Evolutionary conservation across 2,329 filamentous ascomycete species (phyloP), one percentile per base, ranked within the genome.

Genomic region (Cryoendolithus antarcticus): DNA sequence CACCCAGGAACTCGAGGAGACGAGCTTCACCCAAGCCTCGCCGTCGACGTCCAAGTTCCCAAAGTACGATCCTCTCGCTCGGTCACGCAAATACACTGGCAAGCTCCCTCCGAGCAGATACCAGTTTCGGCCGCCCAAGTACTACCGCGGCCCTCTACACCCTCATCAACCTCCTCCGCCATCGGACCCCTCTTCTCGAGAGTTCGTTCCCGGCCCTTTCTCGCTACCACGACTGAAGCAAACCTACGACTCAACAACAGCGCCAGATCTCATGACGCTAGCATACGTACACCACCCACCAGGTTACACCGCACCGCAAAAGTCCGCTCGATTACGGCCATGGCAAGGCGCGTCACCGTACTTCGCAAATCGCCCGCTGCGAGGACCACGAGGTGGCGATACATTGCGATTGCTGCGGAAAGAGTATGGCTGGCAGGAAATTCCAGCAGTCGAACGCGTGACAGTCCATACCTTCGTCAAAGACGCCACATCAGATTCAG

Each of bases 261-360:
- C 86, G 32, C 71, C 84, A 24, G 91, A 98, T 62, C 73, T 95
- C 52, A 77, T 96, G 67, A 82, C 86, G 34, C 72, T 98, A 55
- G 77, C 82, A 51, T 98, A 98, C 67, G 74, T 76, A 40, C 91
- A 98, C 67, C 75, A 69, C 38, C 83, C 86, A 1, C 88, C 88
- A 0, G 88, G 86, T 43, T 82, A 80, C 66, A 57, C 70, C 59
- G 60, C 69, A 8, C 64, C 71, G 11, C 49, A 69, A 38, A 71
- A 71, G 55, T 63, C 67, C 2, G 75, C 85, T 44, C 77, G 84
- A 46, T 67, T 96, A 51, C 77, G 91, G 41, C 66, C 74, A 52
- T 98, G 91, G 91, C 82, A 89, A 44, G 88, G 81, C 52, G 83
- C 81, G 38, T 93, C 85, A 6, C 91, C 89, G 2, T 98, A 98